Conservation (phyloP, 1,284 basidiomycete genomes). For the Fistulinella cinereoalba region DNA sequence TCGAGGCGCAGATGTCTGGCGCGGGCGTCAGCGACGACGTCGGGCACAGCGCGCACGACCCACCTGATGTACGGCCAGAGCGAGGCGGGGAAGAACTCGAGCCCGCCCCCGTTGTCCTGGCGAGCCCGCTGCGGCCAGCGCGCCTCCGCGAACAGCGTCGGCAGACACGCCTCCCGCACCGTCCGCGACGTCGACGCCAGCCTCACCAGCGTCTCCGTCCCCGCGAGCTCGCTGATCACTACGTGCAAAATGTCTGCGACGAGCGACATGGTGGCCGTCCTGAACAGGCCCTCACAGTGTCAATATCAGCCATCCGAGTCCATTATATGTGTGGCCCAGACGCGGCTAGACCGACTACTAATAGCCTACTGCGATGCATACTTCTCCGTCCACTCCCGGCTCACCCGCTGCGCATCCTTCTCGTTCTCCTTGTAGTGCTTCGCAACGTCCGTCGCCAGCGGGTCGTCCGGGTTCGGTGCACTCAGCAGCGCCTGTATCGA, state of each 20-base stretch:
- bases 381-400: constrained; percentile 88
- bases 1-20: constrained; percentile 33
- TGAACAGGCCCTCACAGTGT: not conserved
- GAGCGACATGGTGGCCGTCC: constrained; percentile 21
- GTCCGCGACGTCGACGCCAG: constrained; percentile 25
- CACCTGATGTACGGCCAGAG: constrained; percentile 34
- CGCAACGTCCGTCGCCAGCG: constrained; percentile 96
- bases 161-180: constrained; percentile 32
- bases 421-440: constrained; percentile 99
- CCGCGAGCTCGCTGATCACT: too few species aligned
- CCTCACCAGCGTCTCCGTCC: too few species aligned
- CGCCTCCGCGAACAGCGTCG: constrained; percentile 32
- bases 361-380: constrained; percentile 51
- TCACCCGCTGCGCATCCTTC: constrained; percentile 85
- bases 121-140: constrained; percentile 34
- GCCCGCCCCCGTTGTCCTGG: constrained; percentile 18
- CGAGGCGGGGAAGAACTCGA: constrained; percentile 28
- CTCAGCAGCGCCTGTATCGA: constrained; percentile 95
- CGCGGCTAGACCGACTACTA: constrained; percentile 6
- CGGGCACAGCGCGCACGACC: not conserved
- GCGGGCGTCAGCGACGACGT: not conserved
- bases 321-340: not conserved
- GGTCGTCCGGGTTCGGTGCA: constrained; percentile 97
- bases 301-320: too few species aligned
- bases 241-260: constrained; percentile 36